phyloP scores from a whole-genome alignment of 2,329 filamentous ascomycete genomes.

The Keithomyces neogunnii region DNA sequence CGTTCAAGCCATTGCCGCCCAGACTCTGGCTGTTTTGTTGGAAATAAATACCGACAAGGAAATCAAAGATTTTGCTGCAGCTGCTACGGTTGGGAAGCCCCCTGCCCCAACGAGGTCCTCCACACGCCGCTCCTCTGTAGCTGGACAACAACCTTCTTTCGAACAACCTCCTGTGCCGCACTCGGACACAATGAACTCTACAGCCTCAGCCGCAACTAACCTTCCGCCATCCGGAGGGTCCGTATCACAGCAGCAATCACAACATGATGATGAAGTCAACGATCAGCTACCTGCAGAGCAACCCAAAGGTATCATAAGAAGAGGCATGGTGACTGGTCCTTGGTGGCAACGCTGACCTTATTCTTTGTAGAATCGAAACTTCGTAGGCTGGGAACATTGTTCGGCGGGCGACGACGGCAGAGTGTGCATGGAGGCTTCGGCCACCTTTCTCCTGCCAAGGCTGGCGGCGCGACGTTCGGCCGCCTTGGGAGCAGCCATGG shows the following conservation, averaged over 20 bases:
- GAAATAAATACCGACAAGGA: slow-evolving; percentile 83
- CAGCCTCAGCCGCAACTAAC: not conserved
- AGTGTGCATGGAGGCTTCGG: slow-evolving; percentile 57
- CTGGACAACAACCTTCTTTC: slow-evolving; percentile 6
- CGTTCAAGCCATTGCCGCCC: slow-evolving; percentile 64
- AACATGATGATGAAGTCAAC: slow-evolving; percentile 5
- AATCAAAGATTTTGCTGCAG: slow-evolving; percentile 61
- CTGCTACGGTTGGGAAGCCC: slow-evolving; percentile 31
- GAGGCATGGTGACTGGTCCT: not conserved
- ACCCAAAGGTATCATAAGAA: slow-evolving; percentile 6
- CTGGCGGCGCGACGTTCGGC: slow-evolving; percentile 43
- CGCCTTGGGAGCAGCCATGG: slow-evolving; percentile 59
- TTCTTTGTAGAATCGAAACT: slow-evolving; percentile 40
- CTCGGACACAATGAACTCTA: slow-evolving; percentile 1
- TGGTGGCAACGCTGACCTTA: slow-evolving; percentile 11
- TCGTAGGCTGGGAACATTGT: slow-evolving; percentile 60
- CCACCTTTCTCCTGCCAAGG: slow-evolving; percentile 47
- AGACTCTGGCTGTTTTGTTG: slow-evolving; percentile 71
- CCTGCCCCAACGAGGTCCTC: slow-evolving; percentile 29
- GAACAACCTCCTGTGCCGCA: slow-evolving; percentile 4
- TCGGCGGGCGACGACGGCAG: slow-evolving; percentile 52
- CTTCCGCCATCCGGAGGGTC: slow-evolving; percentile 5
- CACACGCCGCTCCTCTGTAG: slow-evolving; percentile 30
- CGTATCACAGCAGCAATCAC: slow-evolving; percentile 5
- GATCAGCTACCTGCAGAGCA: slow-evolving; percentile 7